These are phyloP conservation scores for Chlorophyllum brunneum DNA, from an alignment of 768 basidiomycete species.

Conservation along the genomic window DNA sequence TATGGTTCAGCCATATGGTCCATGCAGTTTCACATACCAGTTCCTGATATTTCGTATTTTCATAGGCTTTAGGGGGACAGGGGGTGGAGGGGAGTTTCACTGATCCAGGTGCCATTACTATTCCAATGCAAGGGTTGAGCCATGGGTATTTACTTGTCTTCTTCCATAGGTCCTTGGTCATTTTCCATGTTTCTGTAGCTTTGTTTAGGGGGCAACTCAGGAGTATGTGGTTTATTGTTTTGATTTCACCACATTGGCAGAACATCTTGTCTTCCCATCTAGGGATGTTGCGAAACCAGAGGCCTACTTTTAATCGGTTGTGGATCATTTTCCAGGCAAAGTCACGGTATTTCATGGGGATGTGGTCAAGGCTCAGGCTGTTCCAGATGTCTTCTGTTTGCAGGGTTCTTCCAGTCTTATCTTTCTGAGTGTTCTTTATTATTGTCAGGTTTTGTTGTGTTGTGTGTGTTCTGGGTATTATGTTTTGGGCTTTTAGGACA, in stretches of 20 bases:
- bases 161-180: slow-evolving; percentile 9
- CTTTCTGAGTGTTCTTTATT: not conserved
- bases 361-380: too few species aligned
- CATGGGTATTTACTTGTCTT: not conserved
- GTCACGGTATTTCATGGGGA: slow-evolving; percentile 1
- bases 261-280: slow-evolving; percentile 5
- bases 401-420: not conserved
- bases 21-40: slow-evolving; percentile 3
- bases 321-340: slow-evolving; percentile 20
- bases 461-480: too few species aligned
- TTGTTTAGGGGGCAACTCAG: slow-evolving; percentile 7
- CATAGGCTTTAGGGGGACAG: too few species aligned
- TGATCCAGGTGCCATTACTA: not conserved
- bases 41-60: slow-evolving; percentile 5
- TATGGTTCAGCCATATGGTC: slow-evolving; percentile 4
- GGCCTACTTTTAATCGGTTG: slow-evolving; percentile 14
- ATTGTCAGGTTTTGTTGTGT: too few species aligned
- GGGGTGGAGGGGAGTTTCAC: too few species aligned
- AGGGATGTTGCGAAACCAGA: slow-evolving; percentile 2
- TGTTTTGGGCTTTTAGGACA: not conserved
- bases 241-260: slow-evolving; percentile 14
- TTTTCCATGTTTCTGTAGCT: slow-evolving; percentile 3
- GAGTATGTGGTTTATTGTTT: slow-evolving; percentile 18
- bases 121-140: not conserved
- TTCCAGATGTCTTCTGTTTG: too few species aligned